Percentiles rank a stretch among this genome's conserved stretches.
Conservation (phyloP, 169 alveolate species). For the Eimeria acervulina region DNA sequence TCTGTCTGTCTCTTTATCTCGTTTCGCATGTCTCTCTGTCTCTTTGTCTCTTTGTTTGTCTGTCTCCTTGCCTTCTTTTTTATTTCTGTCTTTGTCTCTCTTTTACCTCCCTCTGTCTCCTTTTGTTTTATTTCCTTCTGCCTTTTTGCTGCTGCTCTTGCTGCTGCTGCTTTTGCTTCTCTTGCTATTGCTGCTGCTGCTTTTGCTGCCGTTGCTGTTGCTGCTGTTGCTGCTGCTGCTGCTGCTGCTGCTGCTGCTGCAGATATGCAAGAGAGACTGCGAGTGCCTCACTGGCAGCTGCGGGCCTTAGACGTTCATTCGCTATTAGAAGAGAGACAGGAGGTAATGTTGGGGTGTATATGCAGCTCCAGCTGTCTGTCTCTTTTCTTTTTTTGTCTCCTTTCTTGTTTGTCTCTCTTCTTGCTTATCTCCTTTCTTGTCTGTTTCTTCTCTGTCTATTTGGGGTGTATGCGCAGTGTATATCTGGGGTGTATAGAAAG, state of each 20-base stretch:
- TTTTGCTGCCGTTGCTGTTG: neutral
- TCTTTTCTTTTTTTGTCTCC: neutral
- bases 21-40: neutral
- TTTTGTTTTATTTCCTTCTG: neutral
- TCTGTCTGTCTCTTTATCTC: too few relatives aligned
- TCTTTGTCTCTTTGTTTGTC: neutral
- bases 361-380: neutral
- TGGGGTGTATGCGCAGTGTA: too few relatives aligned
- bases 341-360: neutral
- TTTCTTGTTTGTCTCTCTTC: neutral
- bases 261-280: conserved; percentile 55
- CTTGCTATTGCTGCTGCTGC: neutral
- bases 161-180: conserved; percentile 9
- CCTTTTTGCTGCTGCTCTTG: neutral
- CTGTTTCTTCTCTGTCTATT: neutral
- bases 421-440: too few relatives aligned
- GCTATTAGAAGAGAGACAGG: neutral
- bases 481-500: too few relatives aligned
- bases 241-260: conserved; percentile 46
- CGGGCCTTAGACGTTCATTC: neutral
- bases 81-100: too few relatives aligned
- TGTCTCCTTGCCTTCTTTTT: too few relatives aligned
- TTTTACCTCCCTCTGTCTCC: neutral
- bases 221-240: neutral
- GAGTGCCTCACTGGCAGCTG: conserved; percentile 53